phyloP scores from a whole-genome alignment of 2,329 filamentous ascomycete genomes.

The Clarireedia hainanense region DNA sequence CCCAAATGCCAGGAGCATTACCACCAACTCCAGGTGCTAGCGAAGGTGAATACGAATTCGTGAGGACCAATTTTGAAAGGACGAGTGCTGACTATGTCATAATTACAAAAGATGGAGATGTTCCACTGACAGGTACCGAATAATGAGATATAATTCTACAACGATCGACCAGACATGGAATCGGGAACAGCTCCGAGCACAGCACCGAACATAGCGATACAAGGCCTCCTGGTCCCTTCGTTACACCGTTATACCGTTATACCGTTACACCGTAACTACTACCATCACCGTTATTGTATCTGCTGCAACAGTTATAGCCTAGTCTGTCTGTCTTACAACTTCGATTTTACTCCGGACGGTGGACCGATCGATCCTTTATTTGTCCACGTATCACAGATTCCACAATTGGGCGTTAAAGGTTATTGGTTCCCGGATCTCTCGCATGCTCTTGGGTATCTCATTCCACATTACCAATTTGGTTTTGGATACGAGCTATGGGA shows the following conservation, averaged over 20 bases:
- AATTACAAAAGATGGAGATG: constrained; percentile 22
- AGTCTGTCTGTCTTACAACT: not conserved
- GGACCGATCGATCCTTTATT: constrained; percentile 2
- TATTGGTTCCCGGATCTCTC: not conserved
- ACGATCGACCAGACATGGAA: not conserved
- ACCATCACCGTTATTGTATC: constrained; percentile 1
- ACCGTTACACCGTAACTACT: not conserved
- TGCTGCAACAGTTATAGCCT: too few relatives aligned
- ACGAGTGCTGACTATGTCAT: constrained; percentile 19
- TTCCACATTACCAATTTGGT: not conserved
- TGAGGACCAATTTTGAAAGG: constrained; percentile 9
- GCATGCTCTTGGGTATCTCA: not conserved
- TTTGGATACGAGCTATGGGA: constrained; percentile 14
- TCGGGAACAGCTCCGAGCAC: too few relatives aligned
- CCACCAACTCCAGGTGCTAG: constrained; percentile 30
- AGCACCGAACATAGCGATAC: too few relatives aligned
- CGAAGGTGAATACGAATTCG: constrained; percentile 29
- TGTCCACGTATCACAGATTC: constrained; percentile 4
- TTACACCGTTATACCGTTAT: too few relatives aligned
- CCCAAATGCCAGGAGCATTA: constrained; percentile 23
- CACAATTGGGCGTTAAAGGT: not conserved
- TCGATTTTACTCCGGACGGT: constrained; percentile 3
- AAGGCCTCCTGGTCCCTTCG: too few relatives aligned
- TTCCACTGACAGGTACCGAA: constrained; percentile 6
- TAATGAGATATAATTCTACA: constrained; percentile 5